These are phyloP conservation scores for Protostelium mycophagum DNA, from an alignment of 78 protist species.

Conservation along the genomic window DNA sequence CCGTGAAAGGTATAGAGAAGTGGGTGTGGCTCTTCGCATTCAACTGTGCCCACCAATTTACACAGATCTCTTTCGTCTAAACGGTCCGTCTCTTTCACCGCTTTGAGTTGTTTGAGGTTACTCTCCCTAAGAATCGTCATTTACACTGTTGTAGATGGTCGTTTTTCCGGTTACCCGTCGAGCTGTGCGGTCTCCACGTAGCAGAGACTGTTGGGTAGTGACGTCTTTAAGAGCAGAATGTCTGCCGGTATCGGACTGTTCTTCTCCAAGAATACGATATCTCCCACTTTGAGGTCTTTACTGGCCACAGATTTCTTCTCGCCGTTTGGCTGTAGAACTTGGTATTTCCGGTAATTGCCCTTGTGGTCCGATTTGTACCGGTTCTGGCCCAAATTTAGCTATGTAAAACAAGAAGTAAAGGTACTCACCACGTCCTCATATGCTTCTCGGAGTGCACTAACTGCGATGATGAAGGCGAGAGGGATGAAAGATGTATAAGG, in stretches of 20 bases:
- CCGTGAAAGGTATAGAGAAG: slow-evolving; percentile 45
- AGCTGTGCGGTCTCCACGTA: slow-evolving; percentile 75
- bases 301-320: not conserved
- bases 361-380: slow-evolving; percentile 34
- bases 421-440: slow-evolving; percentile 35
- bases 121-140: too few relatives aligned
- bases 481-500: too few relatives aligned
- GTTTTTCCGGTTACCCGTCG: slow-evolving; percentile 76
- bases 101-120: slow-evolving; percentile 37
- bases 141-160: too few relatives aligned
- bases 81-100: slow-evolving; percentile 11
- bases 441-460: slow-evolving; percentile 34
- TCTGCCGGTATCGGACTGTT: slow-evolving; percentile 55
- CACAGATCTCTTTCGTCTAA: slow-evolving; percentile 21
- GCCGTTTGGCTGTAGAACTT: slow-evolving; percentile 8
- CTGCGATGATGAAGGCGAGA: too few relatives aligned
- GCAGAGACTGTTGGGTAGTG: slow-evolving; percentile 28
- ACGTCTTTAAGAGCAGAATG: slow-evolving; percentile 20
- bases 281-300: slow-evolving; percentile 42
- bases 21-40: slow-evolving; percentile 44
- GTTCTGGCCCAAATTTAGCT: too few relatives aligned
- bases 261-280: slow-evolving; percentile 26
- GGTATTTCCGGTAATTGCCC: slow-evolving; percentile 11
- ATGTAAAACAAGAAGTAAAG: not conserved
- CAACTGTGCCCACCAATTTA: slow-evolving; percentile 24